A percentile compares a stretch with the other conserved stretches of the same genome.
These are phyloP conservation scores for Byssoonygena ceratinophila DNA, from an alignment of 2,329 filamentous ascomycete genomes.

Conservation along the genomic window DNA sequence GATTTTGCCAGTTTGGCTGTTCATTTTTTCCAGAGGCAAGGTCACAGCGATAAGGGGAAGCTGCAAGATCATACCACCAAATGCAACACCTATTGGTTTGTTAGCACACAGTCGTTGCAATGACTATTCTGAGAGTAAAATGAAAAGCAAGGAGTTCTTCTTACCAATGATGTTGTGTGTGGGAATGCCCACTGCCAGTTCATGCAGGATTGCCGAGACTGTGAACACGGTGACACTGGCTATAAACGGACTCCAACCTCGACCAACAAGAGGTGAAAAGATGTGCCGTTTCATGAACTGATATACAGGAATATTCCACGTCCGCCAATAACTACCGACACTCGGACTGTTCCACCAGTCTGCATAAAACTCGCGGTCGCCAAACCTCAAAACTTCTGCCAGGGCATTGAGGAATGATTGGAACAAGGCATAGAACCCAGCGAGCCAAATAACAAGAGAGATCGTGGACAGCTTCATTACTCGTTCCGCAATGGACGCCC, in stretches of 20 bases:
- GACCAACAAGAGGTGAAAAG: slow-evolving; percentile 74
- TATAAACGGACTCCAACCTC: slow-evolving; percentile 60
- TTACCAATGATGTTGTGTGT: slow-evolving; percentile 85
- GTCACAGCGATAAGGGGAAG: slow-evolving; percentile 79
- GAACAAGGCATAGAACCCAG: slow-evolving; percentile 93
- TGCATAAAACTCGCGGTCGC: slow-evolving; percentile 86
- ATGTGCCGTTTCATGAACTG: slow-evolving; percentile 94
- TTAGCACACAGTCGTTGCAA: not conserved
- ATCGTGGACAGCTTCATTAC: slow-evolving; percentile 93
- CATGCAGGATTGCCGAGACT: slow-evolving; percentile 79
- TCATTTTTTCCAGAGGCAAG: slow-evolving; percentile 65
- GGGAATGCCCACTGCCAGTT: slow-evolving; percentile 83
- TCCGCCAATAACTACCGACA: slow-evolving; percentile 81
- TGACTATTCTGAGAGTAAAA: not conserved
- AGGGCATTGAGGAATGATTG: slow-evolving; percentile 85
- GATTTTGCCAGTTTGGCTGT: slow-evolving; percentile 62
- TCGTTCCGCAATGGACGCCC: slow-evolving; percentile 74
- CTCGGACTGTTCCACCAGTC: slow-evolving; percentile 96
- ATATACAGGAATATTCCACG: slow-evolving; percentile 96
- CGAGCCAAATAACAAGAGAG: slow-evolving; percentile 90
- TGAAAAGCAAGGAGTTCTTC: slow-evolving; percentile 18
- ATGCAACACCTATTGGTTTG: slow-evolving; percentile 62
- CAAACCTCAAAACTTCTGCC: slow-evolving; percentile 81
- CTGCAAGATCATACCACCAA: slow-evolving; percentile 87
- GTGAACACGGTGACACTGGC: slow-evolving; percentile 78